A percentile compares a stretch with the other conserved stretches of the same genome.
Evolutionary conservation across 2,329 filamentous ascomycete species (phyloP).

Genomic region (Cytospora leucostoma): DNA sequence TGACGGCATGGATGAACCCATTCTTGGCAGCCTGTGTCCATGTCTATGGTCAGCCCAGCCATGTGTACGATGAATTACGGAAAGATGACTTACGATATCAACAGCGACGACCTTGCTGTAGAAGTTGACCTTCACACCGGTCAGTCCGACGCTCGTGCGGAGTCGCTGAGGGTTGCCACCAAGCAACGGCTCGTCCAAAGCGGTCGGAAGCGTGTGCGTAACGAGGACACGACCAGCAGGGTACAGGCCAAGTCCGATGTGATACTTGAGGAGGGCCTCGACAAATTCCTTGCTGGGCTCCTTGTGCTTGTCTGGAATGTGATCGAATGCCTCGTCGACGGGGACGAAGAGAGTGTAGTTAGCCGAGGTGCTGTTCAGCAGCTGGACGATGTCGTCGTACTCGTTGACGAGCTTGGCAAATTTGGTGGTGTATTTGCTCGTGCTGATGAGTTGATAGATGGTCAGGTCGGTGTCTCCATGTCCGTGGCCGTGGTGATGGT

Average conservation of each 20-base stretch:
- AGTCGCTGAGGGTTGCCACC: slow-evolving; percentile 72
- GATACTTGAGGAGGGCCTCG: slow-evolving; percentile 71
- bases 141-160: slow-evolving; percentile 62
- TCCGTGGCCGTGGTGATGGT: slow-evolving; percentile 5
- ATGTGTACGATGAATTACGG: too few species aligned
- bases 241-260: slow-evolving; percentile 69
- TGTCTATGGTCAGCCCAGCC: background rate
- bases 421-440: slow-evolving; percentile 74
- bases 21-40: slow-evolving; percentile 65
- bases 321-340: slow-evolving; percentile 72
- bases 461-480: slow-evolving; percentile 63
- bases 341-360: slow-evolving; percentile 86
- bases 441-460: slow-evolving; percentile 77
- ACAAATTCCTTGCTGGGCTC: slow-evolving; percentile 72
- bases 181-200: slow-evolving; percentile 59
- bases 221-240: slow-evolving; percentile 65
- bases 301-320: slow-evolving; percentile 49
- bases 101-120: slow-evolving; percentile 69
- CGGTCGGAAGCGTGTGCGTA: slow-evolving; percentile 74
- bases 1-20: slow-evolving; percentile 77
- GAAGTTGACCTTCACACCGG: slow-evolving; percentile 74
- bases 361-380: slow-evolving; percentile 71
- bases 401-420: slow-evolving; percentile 75
- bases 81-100: slow-evolving; percentile 61
- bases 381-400: slow-evolving; percentile 68